Evolutionary conservation across 257 asterid genomes (phyloP).

Genomic region (Solanum boliviense): DNA sequence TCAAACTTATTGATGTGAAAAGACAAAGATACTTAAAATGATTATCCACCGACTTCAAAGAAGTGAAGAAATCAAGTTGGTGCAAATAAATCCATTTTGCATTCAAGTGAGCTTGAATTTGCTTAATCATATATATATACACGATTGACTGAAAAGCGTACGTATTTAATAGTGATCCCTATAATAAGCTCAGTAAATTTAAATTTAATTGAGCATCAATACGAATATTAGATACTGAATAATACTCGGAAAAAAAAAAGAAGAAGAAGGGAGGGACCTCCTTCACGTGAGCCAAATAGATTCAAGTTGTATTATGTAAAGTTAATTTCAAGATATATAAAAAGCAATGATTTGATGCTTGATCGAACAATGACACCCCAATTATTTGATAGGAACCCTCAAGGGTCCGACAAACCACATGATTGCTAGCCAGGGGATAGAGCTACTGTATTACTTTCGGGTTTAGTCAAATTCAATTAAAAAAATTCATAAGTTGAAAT

Average conservation of each 20-base stretch:
- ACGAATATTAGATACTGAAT: accelerated
- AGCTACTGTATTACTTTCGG: not conserved
- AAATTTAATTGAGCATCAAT: not conserved
- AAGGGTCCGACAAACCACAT: not conserved
- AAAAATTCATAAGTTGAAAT: too few species aligned
- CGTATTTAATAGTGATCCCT: accelerated
- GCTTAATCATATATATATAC: too few species aligned
- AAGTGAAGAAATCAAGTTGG: not conserved
- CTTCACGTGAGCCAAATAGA: not conserved
- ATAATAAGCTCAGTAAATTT: not conserved
- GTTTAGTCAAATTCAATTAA: too few species aligned
- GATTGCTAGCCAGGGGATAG: not conserved
- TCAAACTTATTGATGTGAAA: not conserved
- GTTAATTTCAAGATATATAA: not conserved
- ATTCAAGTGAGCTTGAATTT: too few species aligned
- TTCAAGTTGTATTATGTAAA: not conserved
- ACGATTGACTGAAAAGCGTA: too few species aligned
- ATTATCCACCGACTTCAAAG: too few species aligned
- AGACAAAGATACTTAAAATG: not conserved
- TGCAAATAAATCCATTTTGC: too few species aligned
- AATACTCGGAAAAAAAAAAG: not conserved
- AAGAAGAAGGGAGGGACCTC: not conserved
- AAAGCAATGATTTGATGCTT: not conserved
- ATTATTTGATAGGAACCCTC: not conserved
- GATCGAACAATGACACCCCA: not conserved